A percentile compares a stretch with the other conserved stretches of the same genome.
Conservation (phyloP, 1,284 basidiomycete genomes). For the Abortiporus biennis region DNA sequence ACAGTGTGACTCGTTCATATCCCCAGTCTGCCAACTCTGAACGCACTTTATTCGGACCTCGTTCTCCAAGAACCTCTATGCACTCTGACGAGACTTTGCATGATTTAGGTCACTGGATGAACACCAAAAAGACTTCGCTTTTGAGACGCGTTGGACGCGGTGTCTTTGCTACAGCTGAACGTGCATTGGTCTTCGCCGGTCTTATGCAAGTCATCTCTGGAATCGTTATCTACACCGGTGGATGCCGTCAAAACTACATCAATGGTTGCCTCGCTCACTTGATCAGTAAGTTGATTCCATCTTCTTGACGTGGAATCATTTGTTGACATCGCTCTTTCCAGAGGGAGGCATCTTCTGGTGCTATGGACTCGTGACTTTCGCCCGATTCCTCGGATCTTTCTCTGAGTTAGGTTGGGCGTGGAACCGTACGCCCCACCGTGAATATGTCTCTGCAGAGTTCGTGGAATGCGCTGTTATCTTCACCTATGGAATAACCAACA, state of each 20-base stretch:
- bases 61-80: constrained; percentile 32
- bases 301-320: not conserved
- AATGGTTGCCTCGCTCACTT: constrained; percentile 90
- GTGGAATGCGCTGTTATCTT: constrained; percentile 88
- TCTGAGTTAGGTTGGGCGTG: constrained; percentile 93
- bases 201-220: constrained; percentile 65
- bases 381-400: constrained; percentile 87
- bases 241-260: constrained; percentile 69
- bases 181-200: constrained; percentile 62
- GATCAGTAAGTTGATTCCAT: constrained; percentile 63
- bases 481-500: constrained; percentile 86
- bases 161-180: constrained; percentile 51
- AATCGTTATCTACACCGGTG: constrained; percentile 75
- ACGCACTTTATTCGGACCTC: constrained; percentile 42
- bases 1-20: constrained; percentile 27
- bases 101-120: constrained; percentile 27
- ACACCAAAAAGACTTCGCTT: constrained; percentile 17
- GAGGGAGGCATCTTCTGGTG: constrained; percentile 81
- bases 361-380: constrained; percentile 87
- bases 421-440: constrained; percentile 62
- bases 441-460: constrained; percentile 74
- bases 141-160: constrained; percentile 35
- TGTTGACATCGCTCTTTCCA: not conserved
- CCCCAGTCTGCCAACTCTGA: constrained; percentile 45
- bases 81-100: constrained; percentile 68